Base-by-base conservation (phyloP, 305 asterid genomes). In the Fraxinus albicans region DNA sequence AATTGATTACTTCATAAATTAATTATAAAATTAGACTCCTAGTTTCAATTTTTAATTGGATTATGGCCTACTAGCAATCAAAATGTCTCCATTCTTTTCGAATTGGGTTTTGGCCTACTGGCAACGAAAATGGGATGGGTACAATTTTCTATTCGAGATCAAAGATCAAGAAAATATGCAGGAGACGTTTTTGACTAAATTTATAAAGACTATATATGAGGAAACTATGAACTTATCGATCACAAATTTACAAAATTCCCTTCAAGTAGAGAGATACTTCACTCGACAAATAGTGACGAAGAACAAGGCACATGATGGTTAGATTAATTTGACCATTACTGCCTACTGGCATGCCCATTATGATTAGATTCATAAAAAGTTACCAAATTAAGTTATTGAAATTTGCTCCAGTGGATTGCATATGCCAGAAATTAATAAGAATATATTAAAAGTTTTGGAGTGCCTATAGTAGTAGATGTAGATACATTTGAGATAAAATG, bases 41-140 rank as follows among this genome's bases (percentile, higher is more conserved):
- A 23, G 36, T 10, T 67, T 69, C 19, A 69, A 69, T 29, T 69
- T 69, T 29, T 12, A 69, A 69, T 69, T 69, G 40, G 38, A 69
- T 27, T 12, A 69, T 69, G 75, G 75, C 75, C 75, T 69, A 69
- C 75, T 29, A 69, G 75, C 19, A 69, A 69, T 69, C 75, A 69
- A 27, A 13, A 69, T 69, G 75, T 69, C 75, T 29, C 38, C 35
- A 69, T 10, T 67, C 70, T 8, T 60, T 21, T 60, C 70, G 29
- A 60, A n/a, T 60, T 19, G 70, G 70, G 13, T 60, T 7, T 9
- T 21, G 12, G 13, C 27, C 70, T 60, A 6, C 58, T 47, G 58
- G 19, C 58, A 47, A 15, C 3, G 7, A 47, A 47, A 47, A 3
- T 47, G 58, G 58, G 58, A 47, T 47, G 5, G 19, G 19, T 47